phyloP scores from a whole-genome alignment of 2,329 filamentous ascomycete genomes.

The Neonectria magnoliae region DNA sequence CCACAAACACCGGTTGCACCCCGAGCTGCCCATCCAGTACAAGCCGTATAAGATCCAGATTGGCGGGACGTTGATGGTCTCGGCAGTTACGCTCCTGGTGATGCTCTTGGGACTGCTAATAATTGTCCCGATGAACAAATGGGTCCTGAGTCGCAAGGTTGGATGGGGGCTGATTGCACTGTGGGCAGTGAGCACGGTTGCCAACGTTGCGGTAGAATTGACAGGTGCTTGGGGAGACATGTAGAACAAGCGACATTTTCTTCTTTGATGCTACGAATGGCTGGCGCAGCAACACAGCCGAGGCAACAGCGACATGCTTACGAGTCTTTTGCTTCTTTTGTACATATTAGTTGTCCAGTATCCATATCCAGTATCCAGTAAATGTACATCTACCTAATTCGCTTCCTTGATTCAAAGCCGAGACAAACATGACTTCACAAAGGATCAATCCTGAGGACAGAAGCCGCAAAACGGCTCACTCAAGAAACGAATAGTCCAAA shows the following conservation, averaged over 20 bases:
- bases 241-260: conserved; percentile 5
- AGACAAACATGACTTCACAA: not conserved
- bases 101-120: conserved; percentile 83
- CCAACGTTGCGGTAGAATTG: conserved; percentile 85
- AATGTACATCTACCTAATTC: not conserved
- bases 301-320: not conserved
- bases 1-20: conserved; percentile 73
- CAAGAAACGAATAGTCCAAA: not conserved
- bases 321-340: not conserved
- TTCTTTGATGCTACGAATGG: not conserved
- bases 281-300: conserved; percentile 1
- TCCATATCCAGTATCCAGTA: not conserved
- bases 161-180: conserved; percentile 82
- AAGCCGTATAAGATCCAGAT: conserved; percentile 86
- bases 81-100: conserved; percentile 81
- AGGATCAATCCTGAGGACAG: not conserved
- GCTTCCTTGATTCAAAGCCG: not conserved
- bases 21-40: conserved; percentile 70
- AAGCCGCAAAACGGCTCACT: not conserved
- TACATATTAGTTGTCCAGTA: not conserved
- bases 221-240: conserved; percentile 60
- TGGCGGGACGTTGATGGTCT: conserved; percentile 85
- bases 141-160: conserved; percentile 84
- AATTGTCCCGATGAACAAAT: conserved; percentile 84
- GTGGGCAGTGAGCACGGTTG: conserved; percentile 82